Base-by-base conservation (phyloP, 768 basidiomycete species). In the Pulveroboletus ravenelii region DNA sequence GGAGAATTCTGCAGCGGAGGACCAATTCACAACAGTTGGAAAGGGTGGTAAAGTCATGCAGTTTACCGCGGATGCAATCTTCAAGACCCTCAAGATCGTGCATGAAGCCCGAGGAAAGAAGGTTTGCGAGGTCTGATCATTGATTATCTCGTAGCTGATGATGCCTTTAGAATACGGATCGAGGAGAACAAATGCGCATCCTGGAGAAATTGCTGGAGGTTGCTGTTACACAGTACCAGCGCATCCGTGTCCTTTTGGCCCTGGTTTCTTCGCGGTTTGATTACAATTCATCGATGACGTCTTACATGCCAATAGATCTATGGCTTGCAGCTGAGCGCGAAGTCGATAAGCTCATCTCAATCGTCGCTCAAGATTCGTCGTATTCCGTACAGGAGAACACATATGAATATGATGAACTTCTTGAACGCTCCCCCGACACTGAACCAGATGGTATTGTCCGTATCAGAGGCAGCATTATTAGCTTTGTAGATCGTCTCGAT, bases 91-190 rank as follows among this genome's bases (percentile, higher is more conserved):
- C 31, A 87, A 93, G 63, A 78, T 85, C 25, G 84, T 98, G 18
- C 85, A 95, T 65, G 96, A 98, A 59, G 91, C 91, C 41, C 83
- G 96, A 50, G 96, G 96, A 12, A 91, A 93, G 72, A 98, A 98
- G 84, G 93, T 94, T 30, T 35, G 76, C 54, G 23, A n/a, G 13
- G 6, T 30, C 23, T 15, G n/a, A 10, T 25, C 18, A 23, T 18
- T 5, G 2, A 17, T 45, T 14, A 5, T 13, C 3, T 32, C 45
- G 74, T 55, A 3, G n/a, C 46, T 48, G 43, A 38, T 35, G 42
- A 32, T 41, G 5, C 3, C 13, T 59, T 1, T 54, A 97, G 94
- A 96, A 96, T 72, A 98, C 96, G 34, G 94, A 99, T 69, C 85
- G 96, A 41, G 80, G 80, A 10, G 95, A 97, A 69, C 94, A 96